phyloP scores from a whole-genome alignment of 352 stramenopile genomes.

The Phytophthora pisi region DNA sequence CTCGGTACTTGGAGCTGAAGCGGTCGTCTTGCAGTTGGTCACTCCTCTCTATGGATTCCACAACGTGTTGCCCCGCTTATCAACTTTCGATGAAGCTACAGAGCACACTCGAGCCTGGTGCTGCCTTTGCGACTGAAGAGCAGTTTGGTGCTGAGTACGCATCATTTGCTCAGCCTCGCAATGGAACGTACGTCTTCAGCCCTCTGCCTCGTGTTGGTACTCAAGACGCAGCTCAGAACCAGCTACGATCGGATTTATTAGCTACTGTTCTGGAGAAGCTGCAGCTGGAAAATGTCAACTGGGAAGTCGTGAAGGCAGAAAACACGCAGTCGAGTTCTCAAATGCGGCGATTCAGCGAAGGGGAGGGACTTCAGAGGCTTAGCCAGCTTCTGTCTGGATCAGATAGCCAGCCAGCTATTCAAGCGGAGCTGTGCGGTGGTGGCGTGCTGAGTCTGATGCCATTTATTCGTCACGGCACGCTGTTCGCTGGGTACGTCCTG shows the following conservation, averaged over 20 bases:
- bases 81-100: constrained; percentile 44
- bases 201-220: constrained; percentile 26
- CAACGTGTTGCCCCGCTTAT: constrained; percentile 54
- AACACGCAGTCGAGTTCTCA: constrained; percentile 43
- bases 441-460: constrained; percentile 77
- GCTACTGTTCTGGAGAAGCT: constrained; percentile 33
- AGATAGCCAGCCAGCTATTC: constrained; percentile 58
- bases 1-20: constrained; percentile 43
- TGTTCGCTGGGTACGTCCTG: constrained; percentile 66
- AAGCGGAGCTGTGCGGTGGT: constrained; percentile 66
- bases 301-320: constrained; percentile 49
- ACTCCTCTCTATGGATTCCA: constrained; percentile 67
- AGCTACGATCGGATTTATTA: constrained; percentile 18
- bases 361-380: constrained; percentile 52
- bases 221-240: constrained; percentile 17
- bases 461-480: constrained; percentile 70
- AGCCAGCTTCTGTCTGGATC: constrained; percentile 51
- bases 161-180: constrained; percentile 22
- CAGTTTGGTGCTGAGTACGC: constrained; percentile 48
- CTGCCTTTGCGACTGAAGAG: constrained; percentile 43
- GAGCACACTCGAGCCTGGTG: constrained; percentile 41
- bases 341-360: constrained; percentile 56
- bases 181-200: constrained; percentile 42
- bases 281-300: constrained; percentile 57
- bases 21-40: constrained; percentile 47